A percentile compares a stretch with the other conserved stretches of the same genome.
Evolutionary conservation across 2,329 filamentous ascomycete species (phyloP).

Genomic region (Gliomastix tumulicola): DNA sequence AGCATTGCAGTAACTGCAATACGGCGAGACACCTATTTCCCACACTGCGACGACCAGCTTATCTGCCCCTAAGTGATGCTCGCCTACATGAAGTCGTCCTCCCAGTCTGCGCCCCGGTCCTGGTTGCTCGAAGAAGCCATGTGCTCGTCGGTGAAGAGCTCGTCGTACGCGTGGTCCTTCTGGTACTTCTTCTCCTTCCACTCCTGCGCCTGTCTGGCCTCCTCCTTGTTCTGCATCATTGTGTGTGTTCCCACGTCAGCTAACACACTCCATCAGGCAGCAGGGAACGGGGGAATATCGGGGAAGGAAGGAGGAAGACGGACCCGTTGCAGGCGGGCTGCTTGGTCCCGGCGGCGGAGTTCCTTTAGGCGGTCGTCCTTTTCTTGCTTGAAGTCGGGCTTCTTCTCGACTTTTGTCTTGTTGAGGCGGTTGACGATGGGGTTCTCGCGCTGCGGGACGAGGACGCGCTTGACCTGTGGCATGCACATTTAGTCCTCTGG

Average conservation of each 20-base stretch:
- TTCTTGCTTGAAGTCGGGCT: slow-evolving; percentile 76
- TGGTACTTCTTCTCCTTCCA: slow-evolving; percentile 86
- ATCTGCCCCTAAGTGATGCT: too few relatives aligned
- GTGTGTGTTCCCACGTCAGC: too few relatives aligned
- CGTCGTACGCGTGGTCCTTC: slow-evolving; percentile 97
- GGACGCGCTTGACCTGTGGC: slow-evolving; percentile 65
- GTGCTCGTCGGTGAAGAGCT: slow-evolving; percentile 78
- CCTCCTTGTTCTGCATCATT: slow-evolving; percentile 66
- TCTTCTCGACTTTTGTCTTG: slow-evolving; percentile 88
- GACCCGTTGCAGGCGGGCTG: slow-evolving; percentile 55
- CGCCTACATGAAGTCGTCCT: slow-evolving; percentile 86
- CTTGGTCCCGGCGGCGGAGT: slow-evolving; percentile 65
- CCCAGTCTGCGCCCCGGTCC: slow-evolving; percentile 67
- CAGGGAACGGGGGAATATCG: slow-evolving; percentile 1
- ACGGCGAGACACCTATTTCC: too few relatives aligned
- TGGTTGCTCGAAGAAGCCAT: slow-evolving; percentile 77
- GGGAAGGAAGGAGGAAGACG: slow-evolving; percentile 12
- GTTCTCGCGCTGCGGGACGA: slow-evolving; percentile 78
- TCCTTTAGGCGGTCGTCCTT: slow-evolving; percentile 69
- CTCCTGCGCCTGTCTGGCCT: slow-evolving; percentile 67
- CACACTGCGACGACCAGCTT: too few relatives aligned
- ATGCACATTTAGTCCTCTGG: too few relatives aligned
- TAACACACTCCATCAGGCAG: too few relatives aligned
- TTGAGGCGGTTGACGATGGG: slow-evolving; percentile 93
- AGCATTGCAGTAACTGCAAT: too few relatives aligned